phyloP scores from a whole-genome alignment of 1,284 basidiomycete species.

The Ceratobasidium sp. region DNA sequence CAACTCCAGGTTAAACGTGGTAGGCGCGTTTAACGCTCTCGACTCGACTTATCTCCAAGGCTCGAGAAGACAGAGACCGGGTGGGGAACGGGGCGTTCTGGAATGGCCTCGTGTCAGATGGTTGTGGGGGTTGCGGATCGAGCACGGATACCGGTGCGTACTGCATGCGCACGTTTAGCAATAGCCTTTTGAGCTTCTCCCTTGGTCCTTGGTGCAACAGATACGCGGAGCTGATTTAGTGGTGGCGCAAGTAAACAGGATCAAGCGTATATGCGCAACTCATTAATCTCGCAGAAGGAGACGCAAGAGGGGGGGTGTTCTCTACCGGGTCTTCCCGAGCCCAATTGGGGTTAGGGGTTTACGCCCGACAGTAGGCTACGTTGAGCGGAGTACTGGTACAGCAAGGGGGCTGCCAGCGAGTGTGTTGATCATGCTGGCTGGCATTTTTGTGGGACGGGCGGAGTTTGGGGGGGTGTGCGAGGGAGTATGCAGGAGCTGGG shows the following conservation, averaged over 20 bases:
- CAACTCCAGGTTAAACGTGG: conserved; percentile 3
- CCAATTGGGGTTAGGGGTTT: conserved; percentile 43
- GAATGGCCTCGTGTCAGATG: conserved; percentile 10
- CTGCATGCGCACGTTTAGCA: neutral
- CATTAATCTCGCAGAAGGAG: conserved; percentile 6
- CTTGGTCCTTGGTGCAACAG: neutral
- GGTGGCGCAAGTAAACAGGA: conserved; percentile 3
- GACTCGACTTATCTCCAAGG: neutral
- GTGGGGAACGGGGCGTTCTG: neutral
- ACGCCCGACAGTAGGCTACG: conserved; percentile 13
- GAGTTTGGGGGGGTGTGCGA: conserved; percentile 13
- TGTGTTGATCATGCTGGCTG: conserved; percentile 1
- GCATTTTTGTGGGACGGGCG: conserved; percentile 12
- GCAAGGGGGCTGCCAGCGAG: neutral
- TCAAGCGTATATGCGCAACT: conserved; percentile 13
- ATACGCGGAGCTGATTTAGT: conserved; percentile 1
- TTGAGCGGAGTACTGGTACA: conserved; percentile 10
- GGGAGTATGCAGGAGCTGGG: neutral
- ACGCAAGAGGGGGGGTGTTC: neutral
- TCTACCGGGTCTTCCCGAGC: conserved; percentile 32
- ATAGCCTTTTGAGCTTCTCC: neutral
- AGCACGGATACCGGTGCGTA: conserved; percentile 10
- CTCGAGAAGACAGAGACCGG: conserved; percentile 14
- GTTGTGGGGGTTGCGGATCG: conserved; percentile 11
- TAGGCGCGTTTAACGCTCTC: conserved; percentile 7